A percentile compares a stretch with the other conserved stretches of the same genome.
Evolutionary conservation across 306 rosid genomes (phyloP).

Genomic region (Inga oerstediana): DNA sequence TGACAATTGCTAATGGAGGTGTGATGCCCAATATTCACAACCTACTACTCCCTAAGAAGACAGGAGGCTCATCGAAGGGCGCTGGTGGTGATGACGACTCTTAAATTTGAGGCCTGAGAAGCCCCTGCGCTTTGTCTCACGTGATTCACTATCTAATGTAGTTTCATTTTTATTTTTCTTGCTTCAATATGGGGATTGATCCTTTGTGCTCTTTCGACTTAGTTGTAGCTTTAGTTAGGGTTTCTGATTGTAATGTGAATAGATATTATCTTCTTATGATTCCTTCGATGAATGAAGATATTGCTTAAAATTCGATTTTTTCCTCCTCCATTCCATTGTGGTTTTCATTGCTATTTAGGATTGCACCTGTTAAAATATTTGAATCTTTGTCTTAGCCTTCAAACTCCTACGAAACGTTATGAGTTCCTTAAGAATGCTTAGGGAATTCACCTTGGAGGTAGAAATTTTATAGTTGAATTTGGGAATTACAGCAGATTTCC

Average conservation of each 20-base stretch:
- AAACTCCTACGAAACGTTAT: background rate
- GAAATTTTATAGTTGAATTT: no score
- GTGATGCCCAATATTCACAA: constrained; percentile 97
- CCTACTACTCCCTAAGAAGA: constrained; percentile 77
- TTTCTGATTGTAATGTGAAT: constrained; percentile 60
- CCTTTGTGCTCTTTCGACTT: constrained; percentile 20
- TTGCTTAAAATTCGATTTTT: background rate
- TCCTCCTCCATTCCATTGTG: background rate
- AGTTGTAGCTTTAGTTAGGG: constrained; percentile 38
- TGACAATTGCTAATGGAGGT: constrained; percentile 92
- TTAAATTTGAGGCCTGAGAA: constrained; percentile 17
- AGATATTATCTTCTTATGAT: constrained; percentile 41
- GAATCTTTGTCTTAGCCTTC: background rate
- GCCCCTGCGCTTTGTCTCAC: background rate
- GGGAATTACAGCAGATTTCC: no score
- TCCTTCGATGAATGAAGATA: background rate
- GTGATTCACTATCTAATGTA: background rate
- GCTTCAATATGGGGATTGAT: background rate
- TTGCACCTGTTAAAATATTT: constrained; percentile 20
- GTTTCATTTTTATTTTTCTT: background rate
- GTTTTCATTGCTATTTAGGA: background rate
- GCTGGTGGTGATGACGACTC: constrained; percentile 65
- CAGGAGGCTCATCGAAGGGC: constrained; percentile 63
- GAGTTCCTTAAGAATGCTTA: no score
- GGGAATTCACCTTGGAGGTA: no score